Percentiles rank a stretch among this genome's conserved stretches.
These are phyloP conservation scores for Entelexis sorbosivorans DNA, from an alignment of 1,139 yeast species.

Conservation along the genomic window DNA sequence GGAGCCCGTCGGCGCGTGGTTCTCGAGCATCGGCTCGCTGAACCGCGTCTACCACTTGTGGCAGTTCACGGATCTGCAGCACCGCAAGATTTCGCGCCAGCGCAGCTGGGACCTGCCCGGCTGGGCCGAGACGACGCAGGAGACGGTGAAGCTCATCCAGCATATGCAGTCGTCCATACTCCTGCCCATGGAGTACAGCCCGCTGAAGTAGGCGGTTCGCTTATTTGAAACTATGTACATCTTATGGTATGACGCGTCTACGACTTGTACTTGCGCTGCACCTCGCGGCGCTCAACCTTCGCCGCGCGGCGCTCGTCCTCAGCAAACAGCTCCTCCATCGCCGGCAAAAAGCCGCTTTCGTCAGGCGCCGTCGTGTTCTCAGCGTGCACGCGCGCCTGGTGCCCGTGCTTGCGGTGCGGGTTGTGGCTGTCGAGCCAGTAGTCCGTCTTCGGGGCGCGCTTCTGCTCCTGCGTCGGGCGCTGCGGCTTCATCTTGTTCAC, in stretches of 20 bases:
- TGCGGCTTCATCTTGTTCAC: conserved; percentile 1
- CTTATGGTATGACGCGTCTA: background rate
- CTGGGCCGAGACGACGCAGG: conserved; percentile 37
- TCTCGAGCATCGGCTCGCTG: conserved; percentile 33
- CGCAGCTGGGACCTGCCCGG: conserved; percentile 39
- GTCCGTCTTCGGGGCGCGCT: conserved; percentile 2
- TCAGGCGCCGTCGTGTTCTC: conserved; percentile 8
- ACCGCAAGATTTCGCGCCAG: conserved; percentile 34
- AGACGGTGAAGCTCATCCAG: conserved; percentile 35
- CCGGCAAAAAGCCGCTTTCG: conserved; percentile 7
- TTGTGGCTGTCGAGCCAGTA: conserved; percentile 17
- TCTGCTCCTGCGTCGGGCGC: background rate
- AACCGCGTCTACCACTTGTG: conserved; percentile 37
- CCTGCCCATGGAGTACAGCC: conserved; percentile 35
- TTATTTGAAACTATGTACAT: background rate
- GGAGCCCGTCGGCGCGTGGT: conserved; percentile 42
- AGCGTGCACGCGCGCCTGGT: conserved; percentile 13
- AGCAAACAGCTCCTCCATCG: conserved; percentile 8
- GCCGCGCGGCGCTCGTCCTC: conserved; percentile 9
- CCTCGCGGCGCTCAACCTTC: conserved; percentile 6
- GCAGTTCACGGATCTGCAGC: conserved; percentile 38
- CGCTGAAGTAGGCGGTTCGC: conserved; percentile 26
- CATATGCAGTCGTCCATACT: conserved; percentile 34
- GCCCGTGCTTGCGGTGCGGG: conserved; percentile 13
- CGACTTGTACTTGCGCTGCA: conserved; percentile 5